phyloP scores from a whole-genome alignment of 2,329 filamentous ascomycete species.

The Pleurostoma richardsiae region DNA sequence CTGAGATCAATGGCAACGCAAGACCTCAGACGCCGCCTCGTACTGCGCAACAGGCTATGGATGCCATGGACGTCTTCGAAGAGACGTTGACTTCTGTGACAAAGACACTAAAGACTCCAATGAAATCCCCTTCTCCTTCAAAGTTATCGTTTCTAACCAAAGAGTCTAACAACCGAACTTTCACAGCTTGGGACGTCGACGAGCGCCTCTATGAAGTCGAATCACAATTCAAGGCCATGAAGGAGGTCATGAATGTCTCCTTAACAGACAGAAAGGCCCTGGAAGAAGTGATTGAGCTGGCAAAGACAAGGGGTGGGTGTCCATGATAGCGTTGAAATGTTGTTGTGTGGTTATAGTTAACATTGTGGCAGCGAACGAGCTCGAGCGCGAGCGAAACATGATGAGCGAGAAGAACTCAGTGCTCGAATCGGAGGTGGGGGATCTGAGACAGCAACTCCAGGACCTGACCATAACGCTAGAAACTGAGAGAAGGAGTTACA shows the following conservation, averaged over 20 bases:
- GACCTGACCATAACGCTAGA: slow-evolving; percentile 33
- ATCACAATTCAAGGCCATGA: slow-evolving; percentile 64
- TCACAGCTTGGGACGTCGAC: slow-evolving; percentile 75
- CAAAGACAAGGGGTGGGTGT: slow-evolving; percentile 69
- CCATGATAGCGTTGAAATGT: neutral
- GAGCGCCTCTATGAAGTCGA: slow-evolving; percentile 73
- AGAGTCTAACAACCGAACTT: slow-evolving; percentile 63
- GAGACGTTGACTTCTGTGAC: slow-evolving; percentile 18
- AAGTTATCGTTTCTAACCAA: slow-evolving; percentile 56
- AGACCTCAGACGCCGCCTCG: slow-evolving; percentile 21
- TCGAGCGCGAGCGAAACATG: slow-evolving; percentile 42
- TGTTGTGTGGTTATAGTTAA: too few relatives aligned
- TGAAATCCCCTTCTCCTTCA: slow-evolving; percentile 22
- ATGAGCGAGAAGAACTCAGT: slow-evolving; percentile 39
- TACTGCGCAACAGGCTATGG: slow-evolving; percentile 3
- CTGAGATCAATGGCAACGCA: slow-evolving; percentile 10
- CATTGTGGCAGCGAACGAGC: slow-evolving; percentile 32
- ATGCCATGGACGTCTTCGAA: slow-evolving; percentile 16
- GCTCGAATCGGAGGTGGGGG: slow-evolving; percentile 61
- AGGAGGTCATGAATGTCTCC: slow-evolving; percentile 66
- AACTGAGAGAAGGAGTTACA: slow-evolving; percentile 36
- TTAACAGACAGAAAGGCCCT: slow-evolving; percentile 62
- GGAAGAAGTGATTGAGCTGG: slow-evolving; percentile 69
- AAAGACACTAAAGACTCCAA: slow-evolving; percentile 31
- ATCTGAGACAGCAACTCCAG: slow-evolving; percentile 39